Conservation (phyloP, 1,284 basidiomycete species). For the Melampsora americana region DNA sequence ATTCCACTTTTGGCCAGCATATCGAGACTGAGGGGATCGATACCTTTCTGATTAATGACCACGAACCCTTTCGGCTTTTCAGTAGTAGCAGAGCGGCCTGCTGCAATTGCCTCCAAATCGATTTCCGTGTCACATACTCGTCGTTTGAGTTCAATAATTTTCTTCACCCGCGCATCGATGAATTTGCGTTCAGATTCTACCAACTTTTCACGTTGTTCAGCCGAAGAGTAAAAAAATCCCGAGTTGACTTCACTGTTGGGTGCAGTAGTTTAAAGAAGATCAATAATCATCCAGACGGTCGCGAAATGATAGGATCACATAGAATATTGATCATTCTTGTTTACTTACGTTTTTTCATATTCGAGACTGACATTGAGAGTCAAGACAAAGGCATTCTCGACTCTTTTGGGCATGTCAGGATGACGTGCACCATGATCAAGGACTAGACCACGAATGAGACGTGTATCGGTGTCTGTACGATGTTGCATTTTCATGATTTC, state of each 20-base stretch:
- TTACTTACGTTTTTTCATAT: conserved; percentile 96
- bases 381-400: conserved; percentile 93
- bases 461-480: conserved; percentile 95
- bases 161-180: conserved; percentile 89
- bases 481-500: conserved; percentile 99
- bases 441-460: conserved; percentile 89
- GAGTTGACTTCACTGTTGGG: conserved; percentile 88
- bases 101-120: conserved; percentile 64
- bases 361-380: conserved; percentile 97
- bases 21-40: conserved; percentile 95
- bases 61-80: conserved; percentile 78
- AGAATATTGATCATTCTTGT: not conserved
- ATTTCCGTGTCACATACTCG: conserved; percentile 88
- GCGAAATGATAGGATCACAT: no score
- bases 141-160: conserved; percentile 96
- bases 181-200: conserved; percentile 95
- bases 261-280: not conserved
- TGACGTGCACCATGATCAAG: conserved; percentile 91
- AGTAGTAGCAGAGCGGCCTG: conserved; percentile 45
- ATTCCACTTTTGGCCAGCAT: conserved; percentile 96
- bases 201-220: conserved; percentile 97
- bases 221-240: conserved; percentile 97
- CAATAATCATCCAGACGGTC: not conserved
- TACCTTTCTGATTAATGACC: conserved; percentile 98
- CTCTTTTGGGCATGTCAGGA: conserved; percentile 97